A percentile compares a stretch with the other conserved stretches of the same genome.
Conservation (phyloP, 768 basidiomycete genomes). For the Suillus americanus region DNA sequence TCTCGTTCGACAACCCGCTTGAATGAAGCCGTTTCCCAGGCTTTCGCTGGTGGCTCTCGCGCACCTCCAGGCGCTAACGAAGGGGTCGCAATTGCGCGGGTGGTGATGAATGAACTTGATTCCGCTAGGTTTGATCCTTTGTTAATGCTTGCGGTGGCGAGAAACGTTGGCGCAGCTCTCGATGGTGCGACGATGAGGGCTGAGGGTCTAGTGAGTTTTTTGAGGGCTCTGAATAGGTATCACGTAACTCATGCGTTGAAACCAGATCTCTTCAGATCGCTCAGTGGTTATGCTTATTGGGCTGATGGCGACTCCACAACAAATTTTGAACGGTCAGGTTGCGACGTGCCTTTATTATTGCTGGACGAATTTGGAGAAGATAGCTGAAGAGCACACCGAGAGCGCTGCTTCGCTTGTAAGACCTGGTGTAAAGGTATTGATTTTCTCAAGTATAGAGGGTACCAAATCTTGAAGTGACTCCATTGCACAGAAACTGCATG, state of each 20-base stretch:
- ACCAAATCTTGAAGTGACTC: not conserved
- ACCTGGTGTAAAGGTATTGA: conserved; percentile 58
- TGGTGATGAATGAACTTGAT: conserved; percentile 88
- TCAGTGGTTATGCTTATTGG: conserved; percentile 74
- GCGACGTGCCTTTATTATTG: conserved; percentile 80
- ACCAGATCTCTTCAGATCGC: conserved; percentile 73
- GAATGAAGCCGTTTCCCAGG: conserved; percentile 76
- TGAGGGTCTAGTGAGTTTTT: conserved; percentile 63
- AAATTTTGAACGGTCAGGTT: conserved; percentile 73
- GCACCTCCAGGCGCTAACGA: conserved; percentile 73
- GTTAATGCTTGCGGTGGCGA: conserved; percentile 76
- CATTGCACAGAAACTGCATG: conserved; percentile 45
- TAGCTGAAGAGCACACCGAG: conserved; percentile 66
- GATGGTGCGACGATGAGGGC: conserved; percentile 65
- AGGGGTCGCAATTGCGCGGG: conserved; percentile 73
- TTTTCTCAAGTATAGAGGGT: not conserved
- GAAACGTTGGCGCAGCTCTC: conserved; percentile 64
- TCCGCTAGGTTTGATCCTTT: conserved; percentile 92
- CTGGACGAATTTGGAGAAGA: conserved; percentile 63
- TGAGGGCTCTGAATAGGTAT: not conserved
- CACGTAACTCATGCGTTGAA: conserved; percentile 6
- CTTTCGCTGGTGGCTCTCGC: conserved; percentile 70
- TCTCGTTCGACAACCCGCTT: conserved; percentile 80
- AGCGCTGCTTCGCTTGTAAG: conserved; percentile 54
- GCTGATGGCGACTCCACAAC: conserved; percentile 76